A percentile compares a stretch with the other conserved stretches of the same genome.
These are phyloP conservation scores for Coemansia biformis DNA, from an alignment of 192 early-diverging fungal species.

Conservation along the genomic window DNA sequence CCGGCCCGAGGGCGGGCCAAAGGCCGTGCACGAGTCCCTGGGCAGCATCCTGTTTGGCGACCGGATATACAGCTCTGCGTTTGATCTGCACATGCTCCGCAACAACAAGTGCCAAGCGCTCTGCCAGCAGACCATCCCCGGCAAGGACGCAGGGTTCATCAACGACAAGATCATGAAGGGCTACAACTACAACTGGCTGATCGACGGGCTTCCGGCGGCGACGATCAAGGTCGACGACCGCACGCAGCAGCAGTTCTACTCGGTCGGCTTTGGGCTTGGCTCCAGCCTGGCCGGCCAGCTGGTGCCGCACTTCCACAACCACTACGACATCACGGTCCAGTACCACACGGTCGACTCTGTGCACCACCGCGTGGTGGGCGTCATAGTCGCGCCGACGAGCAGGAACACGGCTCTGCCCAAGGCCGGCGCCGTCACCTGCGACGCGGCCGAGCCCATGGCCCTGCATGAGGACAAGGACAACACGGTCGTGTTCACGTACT, in stretches of 20 bases:
- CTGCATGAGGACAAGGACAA: slow-evolving; percentile 48
- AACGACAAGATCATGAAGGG: slow-evolving; percentile 75
- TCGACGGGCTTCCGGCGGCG: slow-evolving; percentile 89
- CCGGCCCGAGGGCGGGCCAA: slow-evolving; percentile 58
- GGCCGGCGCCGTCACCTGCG: slow-evolving; percentile 29
- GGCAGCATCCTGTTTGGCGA: slow-evolving; percentile 96
- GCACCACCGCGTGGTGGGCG: slow-evolving; percentile 81
- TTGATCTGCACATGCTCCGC: slow-evolving; percentile 65
- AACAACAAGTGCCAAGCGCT: slow-evolving; percentile 60
- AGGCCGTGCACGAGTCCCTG: slow-evolving; percentile 70
- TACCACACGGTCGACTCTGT: slow-evolving; percentile 67
- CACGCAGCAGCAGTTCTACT: slow-evolving; percentile 55
- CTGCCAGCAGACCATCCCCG: slow-evolving; percentile 59
- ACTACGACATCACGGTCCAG: slow-evolving; percentile 79
- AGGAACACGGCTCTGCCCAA: slow-evolving; percentile 32
- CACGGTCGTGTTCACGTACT: slow-evolving; percentile 60
- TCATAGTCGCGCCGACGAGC: slow-evolving; percentile 70
- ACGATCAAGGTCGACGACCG: slow-evolving; percentile 53
- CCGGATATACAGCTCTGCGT: slow-evolving; percentile 77
- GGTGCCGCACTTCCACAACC: slow-evolving; percentile 68
- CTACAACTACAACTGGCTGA: slow-evolving; percentile 76
- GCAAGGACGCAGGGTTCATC: slow-evolving; percentile 79
- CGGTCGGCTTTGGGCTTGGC: slow-evolving; percentile 81
- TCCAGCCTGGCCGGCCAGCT: slow-evolving; percentile 20
- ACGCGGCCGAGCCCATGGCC: slow-evolving; percentile 34